A percentile compares a stretch with the other conserved stretches of the same genome.
Conservation (phyloP, 371 early-diverging fungal genomes). For the Syncephalis fuscata region DNA sequence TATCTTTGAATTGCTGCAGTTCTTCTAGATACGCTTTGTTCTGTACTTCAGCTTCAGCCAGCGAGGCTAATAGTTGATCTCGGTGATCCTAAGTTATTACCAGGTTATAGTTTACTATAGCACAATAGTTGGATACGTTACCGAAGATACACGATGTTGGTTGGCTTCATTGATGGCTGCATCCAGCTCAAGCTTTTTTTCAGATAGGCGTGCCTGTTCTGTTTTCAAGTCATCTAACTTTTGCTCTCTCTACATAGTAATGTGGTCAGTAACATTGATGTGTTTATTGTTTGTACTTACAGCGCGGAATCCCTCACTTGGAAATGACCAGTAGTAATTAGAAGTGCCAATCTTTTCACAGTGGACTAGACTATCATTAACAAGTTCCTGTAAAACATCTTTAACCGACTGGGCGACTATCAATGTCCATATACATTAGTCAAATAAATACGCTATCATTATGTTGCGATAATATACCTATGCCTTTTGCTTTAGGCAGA, state of each 20-base stretch:
- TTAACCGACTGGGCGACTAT: constrained; percentile 71
- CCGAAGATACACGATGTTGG: constrained; percentile 31
- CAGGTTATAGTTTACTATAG: too few relatives aligned
- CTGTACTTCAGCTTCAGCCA: constrained; percentile 20
- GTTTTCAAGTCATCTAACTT: constrained; percentile 23
- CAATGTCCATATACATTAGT: background rate
- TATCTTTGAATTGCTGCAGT: constrained; percentile 46
- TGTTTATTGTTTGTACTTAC: constrained; percentile 13
- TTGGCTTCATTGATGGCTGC: constrained; percentile 17
- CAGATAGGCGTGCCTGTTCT: constrained; percentile 16
- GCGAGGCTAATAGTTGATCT: constrained; percentile 18
- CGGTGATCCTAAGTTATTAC: constrained; percentile 27
- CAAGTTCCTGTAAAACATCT: constrained; percentile 74
- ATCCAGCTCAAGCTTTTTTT: constrained; percentile 18
- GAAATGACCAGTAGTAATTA: constrained; percentile 89
- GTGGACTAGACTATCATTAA: constrained; percentile 78
- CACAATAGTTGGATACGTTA: too few relatives aligned
- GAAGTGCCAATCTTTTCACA: constrained; percentile 86
- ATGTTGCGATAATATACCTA: constrained; percentile 46
- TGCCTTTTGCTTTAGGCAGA: constrained; percentile 72
- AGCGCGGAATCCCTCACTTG: constrained; percentile 45
- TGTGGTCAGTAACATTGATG: too few relatives aligned
- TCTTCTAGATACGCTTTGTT: constrained; percentile 19
- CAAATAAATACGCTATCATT: background rate
- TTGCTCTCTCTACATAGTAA: constrained; percentile 14